Percentiles rank a stretch among this genome's conserved stretches.
These are phyloP conservation scores for Ceriops decandra DNA, from an alignment of 345 rosid species.

Conservation along the genomic window DNA sequence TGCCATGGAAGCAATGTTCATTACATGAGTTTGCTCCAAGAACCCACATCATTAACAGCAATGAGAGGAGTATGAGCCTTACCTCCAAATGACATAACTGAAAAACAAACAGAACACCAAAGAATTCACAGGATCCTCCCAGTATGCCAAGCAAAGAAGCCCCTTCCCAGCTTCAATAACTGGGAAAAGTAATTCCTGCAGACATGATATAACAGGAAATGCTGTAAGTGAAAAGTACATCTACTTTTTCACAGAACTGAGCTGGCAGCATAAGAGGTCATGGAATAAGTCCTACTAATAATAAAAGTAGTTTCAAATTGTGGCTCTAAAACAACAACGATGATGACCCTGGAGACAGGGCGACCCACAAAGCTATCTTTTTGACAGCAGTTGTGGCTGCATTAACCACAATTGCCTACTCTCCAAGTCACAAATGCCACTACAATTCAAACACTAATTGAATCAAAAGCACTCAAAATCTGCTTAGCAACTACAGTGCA, in stretches of 20 bases:
- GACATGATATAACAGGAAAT: background rate
- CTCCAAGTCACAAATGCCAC: no score
- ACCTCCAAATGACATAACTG: conserved; percentile 67
- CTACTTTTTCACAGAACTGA: no score
- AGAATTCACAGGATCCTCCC: conserved; percentile 82
- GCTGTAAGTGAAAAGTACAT: no score
- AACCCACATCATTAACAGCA: background rate
- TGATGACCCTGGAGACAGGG: no score
- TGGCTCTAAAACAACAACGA: no score
- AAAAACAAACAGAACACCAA: conserved; percentile 59
- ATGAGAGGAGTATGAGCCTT: conserved; percentile 11
- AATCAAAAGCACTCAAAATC: background rate
- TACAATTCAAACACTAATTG: no score
- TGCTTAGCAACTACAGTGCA: background rate
- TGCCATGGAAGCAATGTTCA: background rate
- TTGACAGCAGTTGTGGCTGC: no score
- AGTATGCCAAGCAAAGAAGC: conserved; percentile 51
- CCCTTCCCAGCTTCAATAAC: conserved; percentile 55
- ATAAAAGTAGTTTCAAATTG: no score
- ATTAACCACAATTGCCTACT: no score
- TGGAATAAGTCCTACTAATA: background rate
- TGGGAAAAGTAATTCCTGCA: conserved; percentile 83
- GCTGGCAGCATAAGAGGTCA: background rate
- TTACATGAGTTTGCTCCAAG: background rate
- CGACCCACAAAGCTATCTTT: no score